Evolutionary conservation across 331 rosid species (phyloP), one percentile per base, ranked within the genome.

Genomic region (Malus hybrid): DNA sequence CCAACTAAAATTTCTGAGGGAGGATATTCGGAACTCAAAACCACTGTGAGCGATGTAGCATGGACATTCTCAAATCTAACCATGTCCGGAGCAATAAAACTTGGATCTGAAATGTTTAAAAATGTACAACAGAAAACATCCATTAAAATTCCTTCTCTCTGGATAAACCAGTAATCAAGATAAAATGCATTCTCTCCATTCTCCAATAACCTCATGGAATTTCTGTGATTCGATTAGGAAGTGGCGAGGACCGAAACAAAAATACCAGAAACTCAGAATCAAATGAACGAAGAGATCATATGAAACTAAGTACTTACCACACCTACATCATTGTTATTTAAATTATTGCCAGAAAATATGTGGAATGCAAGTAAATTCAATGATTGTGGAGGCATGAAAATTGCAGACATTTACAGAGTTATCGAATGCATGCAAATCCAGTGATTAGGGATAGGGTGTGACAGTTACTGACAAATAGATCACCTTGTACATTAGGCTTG

Each of bases 21-120:
- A 72, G 79, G 57, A 76, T 86, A 83, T 77, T 84, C 85, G 56
- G 84, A 79, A 73, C 80, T 83, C 85, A 94, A 85, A 83, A 88
- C 77, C 70, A 92, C 81, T 62, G 92, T 85, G 63, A 92, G 82
- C 62, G 96, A 85, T 63, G 97, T 87, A 44, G 97, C 77, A 7
- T 65, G 82, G 79, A 90, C 85, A 77, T 88, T 92, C 85, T 92
- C 97, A 80, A 87, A 86, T 84, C 87, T 85, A 83, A 94, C 76
- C 86, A 87, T 86, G 80, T 80, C 86, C 64, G 88, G 80, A 69
- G 84, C 70, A 78, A 82, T 72, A 72, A 80, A 78, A 57, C 76
- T 77, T 75, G 82, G 69, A 80, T 84, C 98, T 91, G 95, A 80
- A 82, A 80, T 57, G 71, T 80, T 77, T 16, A 39, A 48, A 70